Base-by-base conservation (phyloP, 108 stramenopile species). In the Nannochloropsis gaditana region DNA sequence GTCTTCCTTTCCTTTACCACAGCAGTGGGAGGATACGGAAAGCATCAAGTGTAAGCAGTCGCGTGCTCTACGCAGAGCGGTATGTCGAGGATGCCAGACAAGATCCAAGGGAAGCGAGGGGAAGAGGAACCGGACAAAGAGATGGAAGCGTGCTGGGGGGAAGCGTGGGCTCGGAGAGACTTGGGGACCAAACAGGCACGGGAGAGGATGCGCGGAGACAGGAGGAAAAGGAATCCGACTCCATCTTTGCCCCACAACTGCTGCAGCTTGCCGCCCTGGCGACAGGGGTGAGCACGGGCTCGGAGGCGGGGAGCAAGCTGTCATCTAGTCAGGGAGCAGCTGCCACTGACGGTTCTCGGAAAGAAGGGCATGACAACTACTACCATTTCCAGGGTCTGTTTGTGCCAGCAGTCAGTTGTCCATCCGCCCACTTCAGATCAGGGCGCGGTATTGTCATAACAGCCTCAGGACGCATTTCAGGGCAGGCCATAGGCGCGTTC, bases 371-470 rank as follows among this genome's bases (percentile, higher is more conserved):
- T n/a, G 59, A 73, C 19, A 73, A n/a, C 59, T 73, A 73, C 59
- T 73, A 73, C 59, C 59, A 73, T 73, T 73, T 73, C n/a, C 59
- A 73, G 59, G 59, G 59, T 73, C n/a, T 73, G 59, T 73, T n/a
- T n/a, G 59, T 73, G 19, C 59, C 59, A 73, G 59, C 59, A 73
- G 59, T 73, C 59, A n/a, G n/a, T 6, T 2, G 59, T 15, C 59
- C 59, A 4, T n/a, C 6, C 59, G n/a, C 59, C 59, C 59, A n/a
- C 59, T 73, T 73, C n/a, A 73, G 19, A n/a, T n/a, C 15, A 3
- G 59, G 59, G 15, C 59, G 59, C 4, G 59, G 59, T 4, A 73
- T 73, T 73, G 59, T 73, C 3, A 73, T 73, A 15, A 73, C 59
- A n/a, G 59, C 59, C 59, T 73, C 59, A n/a, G 59, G 59, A n/a